Percentiles rank a stretch among this genome's conserved stretches.
These are phyloP conservation scores for Aspergillus unguis DNA, from an alignment of 2,329 filamentous ascomycete species.

Conservation along the genomic window DNA sequence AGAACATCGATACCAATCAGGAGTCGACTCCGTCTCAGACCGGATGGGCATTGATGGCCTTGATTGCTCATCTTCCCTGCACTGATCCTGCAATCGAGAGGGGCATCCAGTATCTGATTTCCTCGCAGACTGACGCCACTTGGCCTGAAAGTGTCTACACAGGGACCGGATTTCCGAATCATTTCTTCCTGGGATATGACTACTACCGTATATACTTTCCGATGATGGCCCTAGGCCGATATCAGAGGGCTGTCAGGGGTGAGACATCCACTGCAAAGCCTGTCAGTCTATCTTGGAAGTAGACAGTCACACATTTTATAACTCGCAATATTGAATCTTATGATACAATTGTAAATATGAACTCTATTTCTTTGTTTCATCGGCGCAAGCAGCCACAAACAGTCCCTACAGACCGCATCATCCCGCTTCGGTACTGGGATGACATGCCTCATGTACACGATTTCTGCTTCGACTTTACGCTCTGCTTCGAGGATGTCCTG, in stretches of 20 bases:
- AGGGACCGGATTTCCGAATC: constrained; percentile 24
- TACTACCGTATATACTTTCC: too few species aligned
- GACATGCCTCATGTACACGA: constrained; percentile 10
- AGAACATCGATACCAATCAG: constrained; percentile 14
- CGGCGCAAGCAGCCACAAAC: neutral
- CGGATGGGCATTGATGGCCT: constrained; percentile 31
- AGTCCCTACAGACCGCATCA: constrained; percentile 13
- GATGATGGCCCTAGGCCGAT: too few species aligned
- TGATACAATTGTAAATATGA: too few species aligned
- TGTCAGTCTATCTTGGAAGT: too few species aligned
- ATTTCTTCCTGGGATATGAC: constrained; percentile 8
- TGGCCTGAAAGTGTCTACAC: constrained; percentile 19
- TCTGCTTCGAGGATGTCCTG: constrained; percentile 49
- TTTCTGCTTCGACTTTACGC: constrained; percentile 20
- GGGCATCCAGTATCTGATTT: constrained; percentile 19
- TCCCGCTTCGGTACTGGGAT: constrained; percentile 17
- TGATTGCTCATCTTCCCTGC: constrained; percentile 17
- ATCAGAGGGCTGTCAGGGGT: too few species aligned
- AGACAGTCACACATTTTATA: too few species aligned
- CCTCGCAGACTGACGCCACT: constrained; percentile 3
- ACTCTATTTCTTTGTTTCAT: too few species aligned
- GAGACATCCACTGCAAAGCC: too few species aligned
- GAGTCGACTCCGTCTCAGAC: constrained; percentile 31
- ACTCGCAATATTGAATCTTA: too few species aligned
- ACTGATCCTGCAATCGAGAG: constrained; percentile 13